Base-by-base conservation (phyloP, 257 asterid genomes). In the Nicotiana obtusifolia region DNA sequence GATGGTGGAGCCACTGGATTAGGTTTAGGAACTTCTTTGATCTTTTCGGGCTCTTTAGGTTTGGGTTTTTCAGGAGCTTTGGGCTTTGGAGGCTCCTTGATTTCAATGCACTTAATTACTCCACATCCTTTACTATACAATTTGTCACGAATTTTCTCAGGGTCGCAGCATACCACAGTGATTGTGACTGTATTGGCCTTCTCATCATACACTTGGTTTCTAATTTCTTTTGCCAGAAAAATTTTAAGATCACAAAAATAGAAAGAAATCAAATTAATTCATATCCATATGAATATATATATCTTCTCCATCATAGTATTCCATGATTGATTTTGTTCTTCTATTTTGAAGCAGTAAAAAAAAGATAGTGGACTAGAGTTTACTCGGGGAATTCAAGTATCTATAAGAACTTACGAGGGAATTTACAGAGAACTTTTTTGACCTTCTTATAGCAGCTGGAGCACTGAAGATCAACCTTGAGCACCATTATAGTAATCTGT, bases 381-480 rank as follows among this genome's bases (percentile, higher is more conserved):
- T 35, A 6, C 44, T 37, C 52, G 5, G 13, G 37, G 17, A 28
- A 28, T 30, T 31, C 16, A 47, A 41, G 24, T n/a, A 26, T n/a
- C n/a, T n/a, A 28, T 0, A 33, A 49, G 30, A 17, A 84, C 95
- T 90, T 20, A 94, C 98, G 93, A 68, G 97, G 98, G 54, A 90
- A 88, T 87, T 87, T 87, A 92, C 95, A 93, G 57, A 94, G 94
- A 22, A 89, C 82, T 87, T 87, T 91, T 88, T 91, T 92, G 88
- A 92, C 76, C 85, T 94, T 93, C 88, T 90, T 94, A 93, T 91
- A 94, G 96, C 97, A 94, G 89, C 88, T 52, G 6, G 91, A 83
- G 52, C 98, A 94, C 44, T 94, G 97, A 33, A 94, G 97, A 90
- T 94, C 96, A 80, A 86, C 96, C 87, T 87, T 86, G 30, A 94